Percentiles rank a stretch among this genome's conserved stretches.
phyloP scores from a whole-genome alignment of 306 rosid genomes.

The Betula pendula region DNA sequence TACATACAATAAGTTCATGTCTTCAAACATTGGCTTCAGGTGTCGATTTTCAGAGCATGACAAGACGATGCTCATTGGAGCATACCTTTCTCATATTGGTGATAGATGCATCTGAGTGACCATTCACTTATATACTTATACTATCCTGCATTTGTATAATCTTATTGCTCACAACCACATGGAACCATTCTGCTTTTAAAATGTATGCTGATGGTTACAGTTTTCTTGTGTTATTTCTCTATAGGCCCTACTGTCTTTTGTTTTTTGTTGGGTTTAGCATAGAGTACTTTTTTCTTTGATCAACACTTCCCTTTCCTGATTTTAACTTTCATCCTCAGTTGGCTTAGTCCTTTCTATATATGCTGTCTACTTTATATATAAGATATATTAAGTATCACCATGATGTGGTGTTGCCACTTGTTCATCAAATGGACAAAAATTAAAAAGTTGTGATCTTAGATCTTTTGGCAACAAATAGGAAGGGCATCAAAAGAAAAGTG shows the following conservation, averaged over 20 bases:
- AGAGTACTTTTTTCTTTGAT: background rate
- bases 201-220: background rate
- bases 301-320: background rate
- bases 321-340: background rate
- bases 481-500: background rate
- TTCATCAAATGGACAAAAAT: no score
- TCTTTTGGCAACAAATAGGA: background rate
- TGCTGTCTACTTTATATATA: background rate
- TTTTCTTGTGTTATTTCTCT: background rate
- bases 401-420: no score
- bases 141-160: background rate
- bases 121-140: constrained; percentile 43
- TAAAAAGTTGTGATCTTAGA: background rate
- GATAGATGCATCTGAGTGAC: constrained; percentile 89
- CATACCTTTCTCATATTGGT: constrained; percentile 66
- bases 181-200: background rate
- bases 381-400: background rate
- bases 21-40: constrained; percentile 43
- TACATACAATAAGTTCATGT: background rate
- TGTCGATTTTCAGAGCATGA: constrained; percentile 83
- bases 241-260: background rate
- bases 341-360: background rate
- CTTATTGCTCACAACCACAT: background rate
- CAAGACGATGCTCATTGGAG: constrained; percentile 90
- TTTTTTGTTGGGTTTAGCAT: background rate